A percentile compares a stretch with the other conserved stretches of the same genome.
phyloP scores from a whole-genome alignment of 2,329 filamentous ascomycete genomes.

The Neopestalotiopsis sp. region DNA sequence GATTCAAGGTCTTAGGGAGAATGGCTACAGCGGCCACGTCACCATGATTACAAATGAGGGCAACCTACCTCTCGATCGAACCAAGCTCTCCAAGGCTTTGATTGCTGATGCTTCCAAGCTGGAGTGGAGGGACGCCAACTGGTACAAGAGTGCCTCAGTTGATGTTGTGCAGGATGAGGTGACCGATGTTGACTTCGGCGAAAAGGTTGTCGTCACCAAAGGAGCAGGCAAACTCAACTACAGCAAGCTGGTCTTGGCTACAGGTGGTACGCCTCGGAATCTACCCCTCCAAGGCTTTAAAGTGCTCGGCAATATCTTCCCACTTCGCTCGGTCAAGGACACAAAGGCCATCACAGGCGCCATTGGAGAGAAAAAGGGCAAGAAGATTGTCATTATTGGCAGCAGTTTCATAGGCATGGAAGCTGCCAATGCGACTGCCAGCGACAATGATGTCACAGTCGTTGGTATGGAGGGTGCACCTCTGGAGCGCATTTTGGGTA shows the following conservation, averaged over 20 bases:
- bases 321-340: constrained; percentile 79
- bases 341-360: constrained; percentile 78
- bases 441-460: constrained; percentile 83
- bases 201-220: constrained; percentile 76
- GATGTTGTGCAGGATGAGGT: constrained; percentile 69
- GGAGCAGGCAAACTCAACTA: constrained; percentile 76
- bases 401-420: constrained; percentile 99
- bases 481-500: constrained; percentile 85
- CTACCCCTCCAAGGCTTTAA: constrained; percentile 88
- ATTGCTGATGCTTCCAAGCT: constrained; percentile 82
- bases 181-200: constrained; percentile 75
- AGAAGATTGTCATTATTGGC: constrained; percentile 92
- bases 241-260: constrained; percentile 88
- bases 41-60: constrained; percentile 86
- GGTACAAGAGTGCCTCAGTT: constrained; percentile 70
- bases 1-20: constrained; percentile 81
- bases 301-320: constrained; percentile 85
- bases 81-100: constrained; percentile 94
- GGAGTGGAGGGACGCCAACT: constrained; percentile 76
- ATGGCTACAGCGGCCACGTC: constrained; percentile 79
- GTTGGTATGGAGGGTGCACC: constrained; percentile 88
- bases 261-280: constrained; percentile 77
- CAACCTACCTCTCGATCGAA: constrained; percentile 87
- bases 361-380: constrained; percentile 81
- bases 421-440: constrained; percentile 81